A percentile compares a stretch with the other conserved stretches of the same genome.
Conservation (phyloP, 2,329 filamentous ascomycete species). For the Ilyonectria destructans region DNA sequence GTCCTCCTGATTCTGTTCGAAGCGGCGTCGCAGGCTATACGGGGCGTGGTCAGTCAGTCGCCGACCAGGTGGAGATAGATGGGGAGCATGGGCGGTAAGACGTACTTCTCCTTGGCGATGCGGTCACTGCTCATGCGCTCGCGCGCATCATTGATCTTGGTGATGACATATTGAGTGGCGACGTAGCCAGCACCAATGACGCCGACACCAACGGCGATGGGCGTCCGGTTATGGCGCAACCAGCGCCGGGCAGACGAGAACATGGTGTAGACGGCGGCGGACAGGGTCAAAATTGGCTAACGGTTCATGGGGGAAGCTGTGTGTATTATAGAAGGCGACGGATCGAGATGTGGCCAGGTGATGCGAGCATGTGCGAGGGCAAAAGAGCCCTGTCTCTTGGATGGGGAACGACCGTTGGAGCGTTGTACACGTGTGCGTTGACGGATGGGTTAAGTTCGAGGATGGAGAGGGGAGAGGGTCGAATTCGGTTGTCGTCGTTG, state of each 20-base stretch:
- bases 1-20: constrained; percentile 99
- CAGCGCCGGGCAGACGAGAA: constrained; percentile 86
- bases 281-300: constrained; percentile 31
- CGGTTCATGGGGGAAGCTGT: constrained; percentile 35
- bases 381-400: constrained; percentile 14
- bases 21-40: constrained; percentile 88
- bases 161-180: constrained; percentile 91
- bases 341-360: constrained; percentile 10
- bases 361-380: constrained; percentile 25
- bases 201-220: constrained; percentile 89
- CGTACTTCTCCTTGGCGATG: constrained; percentile 96
- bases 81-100: constrained; percentile 22
- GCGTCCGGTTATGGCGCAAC: constrained; percentile 92
- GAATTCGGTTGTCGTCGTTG: constrained; percentile 14
- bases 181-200: constrained; percentile 93
- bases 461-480: constrained; percentile 14
- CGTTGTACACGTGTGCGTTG: constrained; percentile 11
- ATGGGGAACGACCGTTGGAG: constrained; percentile 1
- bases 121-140: constrained; percentile 97
- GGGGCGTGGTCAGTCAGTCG: constrained; percentile 16
- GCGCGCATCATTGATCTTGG: constrained; percentile 92
- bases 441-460: constrained; percentile 4
- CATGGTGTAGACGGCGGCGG: constrained; percentile 60
- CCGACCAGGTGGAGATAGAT: background rate
- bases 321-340: constrained; percentile 9